phyloP scores from a whole-genome alignment of 1,284 basidiomycete species.

The Cystobasidium sp. region DNA sequence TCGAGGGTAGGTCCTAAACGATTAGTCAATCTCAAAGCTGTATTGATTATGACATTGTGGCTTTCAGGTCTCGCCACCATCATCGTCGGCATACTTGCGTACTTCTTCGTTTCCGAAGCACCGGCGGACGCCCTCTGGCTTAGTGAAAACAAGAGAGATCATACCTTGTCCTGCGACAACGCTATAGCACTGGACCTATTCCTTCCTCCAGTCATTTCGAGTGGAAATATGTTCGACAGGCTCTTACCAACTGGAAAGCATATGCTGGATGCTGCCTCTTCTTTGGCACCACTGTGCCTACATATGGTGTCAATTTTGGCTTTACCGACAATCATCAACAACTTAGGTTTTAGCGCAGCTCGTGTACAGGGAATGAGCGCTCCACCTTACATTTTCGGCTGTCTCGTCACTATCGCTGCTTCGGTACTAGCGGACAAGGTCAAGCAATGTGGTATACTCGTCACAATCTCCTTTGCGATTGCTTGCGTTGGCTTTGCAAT shows the following conservation, averaged over 20 bases:
- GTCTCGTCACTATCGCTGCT: background rate
- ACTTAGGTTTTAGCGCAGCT: constrained; percentile 9
- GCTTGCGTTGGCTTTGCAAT: constrained; percentile 22
- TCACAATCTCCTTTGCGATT: background rate
- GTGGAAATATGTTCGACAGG: constrained; percentile 20
- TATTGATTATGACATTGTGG: background rate
- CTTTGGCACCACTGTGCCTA: constrained; percentile 29
- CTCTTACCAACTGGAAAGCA: constrained; percentile 28
- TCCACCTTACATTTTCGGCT: constrained; percentile 20
- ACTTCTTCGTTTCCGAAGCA: constrained; percentile 25
- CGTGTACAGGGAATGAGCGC: constrained; percentile 17
- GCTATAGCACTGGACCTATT: constrained; percentile 14
- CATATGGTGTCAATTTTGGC: constrained; percentile 22
- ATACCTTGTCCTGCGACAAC: background rate
- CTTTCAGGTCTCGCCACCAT: constrained; percentile 16
- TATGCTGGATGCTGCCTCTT: constrained; percentile 19
- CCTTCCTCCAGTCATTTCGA: constrained; percentile 6
- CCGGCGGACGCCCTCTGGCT: constrained; percentile 16
- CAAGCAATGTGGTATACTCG: background rate
- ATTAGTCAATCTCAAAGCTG: background rate
- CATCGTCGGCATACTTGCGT: constrained; percentile 17
- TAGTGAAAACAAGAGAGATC: background rate
- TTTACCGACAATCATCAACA: constrained; percentile 10
- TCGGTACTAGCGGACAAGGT: background rate
- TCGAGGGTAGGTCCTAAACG: background rate